These are phyloP conservation scores for Chaetomiaceae sp. DNA, from an alignment of 2,329 filamentous ascomycete species.

Conservation along the genomic window DNA sequence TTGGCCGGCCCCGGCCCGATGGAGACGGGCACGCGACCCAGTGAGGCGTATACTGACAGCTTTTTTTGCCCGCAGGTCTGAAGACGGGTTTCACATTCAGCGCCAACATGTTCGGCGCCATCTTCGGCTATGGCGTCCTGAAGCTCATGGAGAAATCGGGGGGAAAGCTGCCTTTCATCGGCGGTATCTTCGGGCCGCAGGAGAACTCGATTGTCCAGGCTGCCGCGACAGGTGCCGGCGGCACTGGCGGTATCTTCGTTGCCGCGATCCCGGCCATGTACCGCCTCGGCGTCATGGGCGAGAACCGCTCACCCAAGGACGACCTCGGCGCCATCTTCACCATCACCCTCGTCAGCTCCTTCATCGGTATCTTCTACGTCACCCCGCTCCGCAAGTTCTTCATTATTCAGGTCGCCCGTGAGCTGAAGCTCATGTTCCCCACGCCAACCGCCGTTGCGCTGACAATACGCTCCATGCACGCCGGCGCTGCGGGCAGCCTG, in stretches of 20 bases:
- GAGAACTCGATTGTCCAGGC: conserved; percentile 46
- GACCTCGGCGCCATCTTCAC: conserved; percentile 49
- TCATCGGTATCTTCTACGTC: conserved; percentile 51
- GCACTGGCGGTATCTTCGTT: conserved; percentile 51
- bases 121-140: conserved; percentile 53
- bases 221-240: conserved; percentile 51
- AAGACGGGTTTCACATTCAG: conserved; percentile 45
- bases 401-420: conserved; percentile 51
- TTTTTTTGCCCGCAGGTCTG: conserved; percentile 34
- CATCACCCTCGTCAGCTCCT: conserved; percentile 47
- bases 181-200: conserved; percentile 51
- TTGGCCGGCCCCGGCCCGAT: not conserved
- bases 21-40: too few species aligned
- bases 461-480: conserved; percentile 57
- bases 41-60: not conserved
- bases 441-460: conserved; percentile 55
- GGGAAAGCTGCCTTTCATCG: conserved; percentile 46
- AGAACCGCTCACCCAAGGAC: conserved; percentile 37
- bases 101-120: conserved; percentile 45
- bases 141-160: conserved; percentile 42
- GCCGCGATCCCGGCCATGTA: conserved; percentile 54
- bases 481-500: conserved; percentile 44
- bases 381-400: conserved; percentile 53
- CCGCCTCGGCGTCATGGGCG: conserved; percentile 44
- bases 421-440: conserved; percentile 55